Base-by-base conservation (phyloP, 257 asterid species). In the Nemophila menziesii region DNA sequence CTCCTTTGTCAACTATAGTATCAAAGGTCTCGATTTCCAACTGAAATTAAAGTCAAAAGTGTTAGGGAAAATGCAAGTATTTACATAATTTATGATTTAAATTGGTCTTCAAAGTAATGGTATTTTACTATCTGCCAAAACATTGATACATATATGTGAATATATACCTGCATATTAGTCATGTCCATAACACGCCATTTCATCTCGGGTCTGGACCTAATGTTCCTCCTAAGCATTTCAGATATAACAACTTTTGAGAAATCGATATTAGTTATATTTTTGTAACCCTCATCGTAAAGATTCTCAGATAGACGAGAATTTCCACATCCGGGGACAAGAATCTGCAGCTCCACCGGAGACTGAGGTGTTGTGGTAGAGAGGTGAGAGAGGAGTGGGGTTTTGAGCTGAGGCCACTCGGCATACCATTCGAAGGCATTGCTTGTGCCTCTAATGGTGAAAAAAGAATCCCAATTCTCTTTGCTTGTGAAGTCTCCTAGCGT, bases 141-240 rank as follows among this genome's bases (percentile, higher is more conserved):
- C 9, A 7, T 29, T 7, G 8, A 7, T 29, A 29, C 2, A 7
- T 29, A 5, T 29, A 29, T 29, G 12, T 7, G 19, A 8, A 19
- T 1, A 22, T 16, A 1, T 44, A 86, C 98, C 94, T 80, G 89
- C 94, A 90, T 68, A 39, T 54, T 39, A 21, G 98, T 81, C 86
- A 90, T 90, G 55, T 85, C 96, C 98, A 90, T 90, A 33, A 77
- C 79, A 36, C 94, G 80, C 98, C 98, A 90, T 66, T 77, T 81
- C 98, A 90, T 90, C 54, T 36, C 69, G 12, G 87, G 93, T 67
- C 99, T 71, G 2, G 48, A 44, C 55, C 94, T 55, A 56, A 85
- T 82, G 58, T 90, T 81, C 66, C 71, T 64, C 63, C 70, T 69
- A 69, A 85, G 44, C 99, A 90, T 90, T 59, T 73, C 79, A 42